Base-by-base conservation (phyloP, 371 early-diverging fungal species). In the Syncephalastrum racemosum region DNA sequence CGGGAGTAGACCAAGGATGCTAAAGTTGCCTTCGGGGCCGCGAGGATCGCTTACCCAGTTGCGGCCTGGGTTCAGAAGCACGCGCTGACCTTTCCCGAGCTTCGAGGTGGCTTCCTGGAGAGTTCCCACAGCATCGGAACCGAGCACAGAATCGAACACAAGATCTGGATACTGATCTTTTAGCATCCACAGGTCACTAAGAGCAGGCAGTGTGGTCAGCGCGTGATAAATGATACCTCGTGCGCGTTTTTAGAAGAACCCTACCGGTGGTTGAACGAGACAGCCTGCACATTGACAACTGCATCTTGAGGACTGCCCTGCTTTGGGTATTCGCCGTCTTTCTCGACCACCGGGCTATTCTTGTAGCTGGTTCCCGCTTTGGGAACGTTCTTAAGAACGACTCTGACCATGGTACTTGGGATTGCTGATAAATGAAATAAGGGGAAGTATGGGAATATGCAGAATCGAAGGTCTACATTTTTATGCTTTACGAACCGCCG, bases 201-300 rank as follows among this genome's bases (percentile, higher is more conserved):
- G 7, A 27, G n/a, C n/a, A n/a, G 7, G 27, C 7, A 27, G 27
- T 7, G 27, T 27, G 3, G 3, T 27, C 3, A 27, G 3, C 27
- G 7, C 27, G 7, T 4, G 27, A 3, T 27, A 27, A 4, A 2
- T 4, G 27, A 3, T 27, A 27, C 27, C 1, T 3, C 3, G 4
- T 25, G 19, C 41, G 24, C 12, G 15, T 46, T n/a, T 16, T 7
- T 23, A 13, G 12, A 7, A 15, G 41, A 19, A 46, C 18, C 12
- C 46, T 64, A 69, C 70, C 87, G 79, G 54, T 87, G 88, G 61
- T 89, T 89, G 48, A 87, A 71, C 6, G 88, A 77, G 42, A 84
- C 83, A 1, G 86, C 86, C 16, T 77, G 71, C 51, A 89, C 58
- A 25, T 74, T 73, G 2, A 89, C 63, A 14, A 83, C 53, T 4